Evolutionary conservation across 257 asterid species (phyloP).

Genomic region (Fraxinus pennsylvanica): DNA sequence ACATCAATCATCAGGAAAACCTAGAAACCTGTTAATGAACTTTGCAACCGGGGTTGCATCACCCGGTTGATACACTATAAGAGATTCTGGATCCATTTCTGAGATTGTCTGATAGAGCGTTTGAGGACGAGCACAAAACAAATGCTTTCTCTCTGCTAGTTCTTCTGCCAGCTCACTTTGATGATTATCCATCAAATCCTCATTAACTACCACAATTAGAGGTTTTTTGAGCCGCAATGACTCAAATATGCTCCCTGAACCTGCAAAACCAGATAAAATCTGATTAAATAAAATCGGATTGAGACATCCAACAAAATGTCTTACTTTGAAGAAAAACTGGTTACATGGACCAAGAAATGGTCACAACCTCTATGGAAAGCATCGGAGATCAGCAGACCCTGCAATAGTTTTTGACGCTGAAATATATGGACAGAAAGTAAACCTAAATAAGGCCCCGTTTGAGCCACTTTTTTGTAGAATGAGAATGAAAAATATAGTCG

Average conservation of each 20-base stretch:
- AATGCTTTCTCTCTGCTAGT: constrained; percentile 67
- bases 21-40: constrained; percentile 60
- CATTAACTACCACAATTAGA: constrained; percentile 82
- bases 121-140: constrained; percentile 82
- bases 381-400: too few species aligned
- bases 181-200: constrained; percentile 97
- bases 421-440: too few species aligned
- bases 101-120: constrained; percentile 57
- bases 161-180: constrained; percentile 59
- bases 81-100: constrained; percentile 55
- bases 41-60: constrained; percentile 84
- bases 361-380: too few species aligned
- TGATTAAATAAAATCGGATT: neutral
- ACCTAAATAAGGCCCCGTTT: too few species aligned
- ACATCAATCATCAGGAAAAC: constrained; percentile 56
- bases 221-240: constrained; percentile 65
- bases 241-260: constrained; percentile 99
- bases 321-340: too few species aligned
- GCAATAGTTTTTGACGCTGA: too few species aligned
- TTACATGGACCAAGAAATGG: too few species aligned
- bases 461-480: too few species aligned
- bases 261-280: constrained; percentile 28
- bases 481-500: too few species aligned
- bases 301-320: too few species aligned
- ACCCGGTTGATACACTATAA: constrained; percentile 70